Conservation (phyloP, 1,284 basidiomycete genomes). For the Pulveroboletus sp. region DNA sequence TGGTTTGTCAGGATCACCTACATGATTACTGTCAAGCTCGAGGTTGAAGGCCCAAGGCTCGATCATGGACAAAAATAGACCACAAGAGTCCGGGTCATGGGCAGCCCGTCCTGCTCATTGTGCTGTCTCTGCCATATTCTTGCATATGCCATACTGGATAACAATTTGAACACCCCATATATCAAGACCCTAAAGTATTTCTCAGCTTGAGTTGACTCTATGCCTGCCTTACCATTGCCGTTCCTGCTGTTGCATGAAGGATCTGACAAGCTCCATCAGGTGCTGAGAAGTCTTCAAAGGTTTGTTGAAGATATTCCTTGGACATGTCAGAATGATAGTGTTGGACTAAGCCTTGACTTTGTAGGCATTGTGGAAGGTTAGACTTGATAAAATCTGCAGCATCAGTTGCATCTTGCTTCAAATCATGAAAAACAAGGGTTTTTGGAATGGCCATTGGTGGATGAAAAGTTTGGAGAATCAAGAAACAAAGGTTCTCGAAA, state of each 20-base stretch:
- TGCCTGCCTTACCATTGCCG: too few species aligned
- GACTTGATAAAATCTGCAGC: background rate
- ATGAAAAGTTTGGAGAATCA: background rate
- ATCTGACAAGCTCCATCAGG: background rate
- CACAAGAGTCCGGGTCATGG: background rate
- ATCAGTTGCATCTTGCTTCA: background rate
- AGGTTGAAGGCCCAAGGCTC: background rate
- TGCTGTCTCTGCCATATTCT: background rate
- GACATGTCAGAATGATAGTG: slow-evolving; percentile 10
- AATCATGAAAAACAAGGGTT: slow-evolving; percentile 6
- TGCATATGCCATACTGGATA: background rate
- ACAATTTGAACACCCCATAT: background rate
- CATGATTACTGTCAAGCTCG: too few species aligned
- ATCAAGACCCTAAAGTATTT: background rate
- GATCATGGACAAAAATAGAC: background rate
- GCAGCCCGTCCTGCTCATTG: background rate
- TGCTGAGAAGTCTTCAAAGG: background rate
- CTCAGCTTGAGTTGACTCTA: too few species aligned
- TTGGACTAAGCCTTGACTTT: background rate
- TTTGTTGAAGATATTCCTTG: background rate
- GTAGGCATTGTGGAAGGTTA: background rate
- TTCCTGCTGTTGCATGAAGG: background rate
- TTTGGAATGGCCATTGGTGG: background rate
- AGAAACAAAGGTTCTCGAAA: background rate
- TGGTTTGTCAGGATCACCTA: too few species aligned